A percentile compares a stretch with the other conserved stretches of the same genome.
Evolutionary conservation across 192 early-diverging fungal species (phyloP).

Genomic region (Gorgonomyces haynaldii): DNA sequence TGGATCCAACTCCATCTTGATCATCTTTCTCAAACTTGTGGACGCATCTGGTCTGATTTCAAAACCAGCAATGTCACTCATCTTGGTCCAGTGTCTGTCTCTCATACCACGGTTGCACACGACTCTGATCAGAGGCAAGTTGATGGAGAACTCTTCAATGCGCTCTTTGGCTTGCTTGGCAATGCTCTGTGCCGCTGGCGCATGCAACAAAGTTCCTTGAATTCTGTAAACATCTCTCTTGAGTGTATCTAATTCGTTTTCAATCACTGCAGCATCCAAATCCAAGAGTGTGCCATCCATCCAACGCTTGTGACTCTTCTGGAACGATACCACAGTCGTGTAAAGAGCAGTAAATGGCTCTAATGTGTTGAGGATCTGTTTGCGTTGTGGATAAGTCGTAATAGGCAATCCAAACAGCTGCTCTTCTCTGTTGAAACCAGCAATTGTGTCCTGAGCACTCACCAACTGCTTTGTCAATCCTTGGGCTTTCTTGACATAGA

Average conservation of each 20-base stretch:
- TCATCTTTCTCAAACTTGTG: conserved; percentile 43
- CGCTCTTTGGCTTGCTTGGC: conserved; percentile 51
- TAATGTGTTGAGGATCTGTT: conserved; percentile 35
- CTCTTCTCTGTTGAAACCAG: conserved; percentile 52
- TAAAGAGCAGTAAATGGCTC: conserved; percentile 52
- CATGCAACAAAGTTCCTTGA: conserved; percentile 39
- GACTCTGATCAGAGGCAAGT: conserved; percentile 48
- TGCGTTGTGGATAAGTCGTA: conserved; percentile 48
- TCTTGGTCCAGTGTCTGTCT: conserved; percentile 43
- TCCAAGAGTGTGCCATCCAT: conserved; percentile 52
- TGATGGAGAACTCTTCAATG: conserved; percentile 49
- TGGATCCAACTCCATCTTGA: conserved; percentile 45
- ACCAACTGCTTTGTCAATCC: conserved; percentile 41
- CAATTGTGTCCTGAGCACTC: conserved; percentile 42
- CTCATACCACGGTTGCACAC: conserved; percentile 53
- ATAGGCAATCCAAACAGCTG: conserved; percentile 48
- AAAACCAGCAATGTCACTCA: conserved; percentile 27
- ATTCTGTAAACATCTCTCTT: conserved; percentile 49
- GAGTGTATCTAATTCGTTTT: conserved; percentile 41
- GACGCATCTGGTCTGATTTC: conserved; percentile 44
- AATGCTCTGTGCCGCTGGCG: conserved; percentile 44
- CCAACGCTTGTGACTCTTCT: conserved; percentile 52
- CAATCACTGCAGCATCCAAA: conserved; percentile 47
- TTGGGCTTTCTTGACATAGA: conserved; percentile 57
- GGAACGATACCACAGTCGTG: conserved; percentile 49